Conservation (phyloP, 2,329 filamentous ascomycete species). For the Paramyrothecium sp. region DNA sequence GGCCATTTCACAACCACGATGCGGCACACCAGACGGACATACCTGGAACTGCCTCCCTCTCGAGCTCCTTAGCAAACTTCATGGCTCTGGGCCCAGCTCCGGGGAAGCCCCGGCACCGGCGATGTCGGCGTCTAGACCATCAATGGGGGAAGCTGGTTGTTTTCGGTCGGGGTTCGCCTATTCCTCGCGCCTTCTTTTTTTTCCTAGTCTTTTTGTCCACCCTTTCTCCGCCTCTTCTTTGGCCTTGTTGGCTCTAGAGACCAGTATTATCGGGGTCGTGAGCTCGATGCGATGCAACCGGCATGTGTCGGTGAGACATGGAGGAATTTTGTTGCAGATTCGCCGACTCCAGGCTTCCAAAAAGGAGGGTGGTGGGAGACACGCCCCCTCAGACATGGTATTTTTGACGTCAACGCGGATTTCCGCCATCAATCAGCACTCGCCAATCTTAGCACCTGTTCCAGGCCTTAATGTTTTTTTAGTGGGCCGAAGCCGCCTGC, state of each 20-base stretch:
- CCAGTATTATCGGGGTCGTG: no score
- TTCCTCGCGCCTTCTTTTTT: neutral
- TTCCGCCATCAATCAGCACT: no score
- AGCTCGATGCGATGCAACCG: neutral
- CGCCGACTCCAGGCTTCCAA: neutral
- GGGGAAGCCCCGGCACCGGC: neutral
- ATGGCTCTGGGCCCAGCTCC: slow-evolving; percentile 33
- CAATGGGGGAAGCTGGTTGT: neutral
- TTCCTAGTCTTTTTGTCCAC: no score
- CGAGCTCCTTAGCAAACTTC: slow-evolving; percentile 76
- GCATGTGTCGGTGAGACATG: neutral
- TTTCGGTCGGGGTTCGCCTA: neutral
- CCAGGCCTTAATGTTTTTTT: neutral
- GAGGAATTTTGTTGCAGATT: neutral
- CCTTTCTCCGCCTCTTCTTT: no score
- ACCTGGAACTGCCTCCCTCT: slow-evolving; percentile 84
- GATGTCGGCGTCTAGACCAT: neutral
- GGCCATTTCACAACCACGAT: neutral
- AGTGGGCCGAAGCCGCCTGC: neutral
- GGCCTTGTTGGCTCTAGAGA: no score
- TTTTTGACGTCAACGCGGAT: neutral
- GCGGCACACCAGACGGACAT: slow-evolving; percentile 20
- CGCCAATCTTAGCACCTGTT: no score
- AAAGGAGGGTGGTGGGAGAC: neutral
- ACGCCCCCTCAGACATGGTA: neutral